Conservation (phyloP, 371 early-diverging fungal species). For the Mucor racemosus region DNA sequence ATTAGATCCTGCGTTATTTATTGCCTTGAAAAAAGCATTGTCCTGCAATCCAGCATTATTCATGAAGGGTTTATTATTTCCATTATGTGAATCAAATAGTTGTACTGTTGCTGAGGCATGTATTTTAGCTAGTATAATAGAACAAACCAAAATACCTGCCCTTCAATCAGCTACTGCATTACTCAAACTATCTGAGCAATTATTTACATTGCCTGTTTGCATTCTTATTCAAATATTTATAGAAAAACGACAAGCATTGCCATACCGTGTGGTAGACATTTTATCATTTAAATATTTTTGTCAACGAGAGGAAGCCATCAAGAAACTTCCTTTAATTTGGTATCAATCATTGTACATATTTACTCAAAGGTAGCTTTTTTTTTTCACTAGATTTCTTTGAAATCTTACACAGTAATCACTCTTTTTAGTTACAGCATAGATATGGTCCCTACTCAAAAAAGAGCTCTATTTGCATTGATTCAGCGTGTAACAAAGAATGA, state of each 20-base stretch:
- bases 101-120: slow-evolving; percentile 94
- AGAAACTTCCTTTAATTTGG: slow-evolving; percentile 93
- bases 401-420: background rate
- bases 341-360: slow-evolving; percentile 93
- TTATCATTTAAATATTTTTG: slow-evolving; percentile 86
- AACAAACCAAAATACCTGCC: slow-evolving; percentile 75
- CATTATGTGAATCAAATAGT: slow-evolving; percentile 87
- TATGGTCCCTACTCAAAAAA: slow-evolving; percentile 10
- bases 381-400: background rate
- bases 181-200: slow-evolving; percentile 89
- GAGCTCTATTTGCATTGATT: slow-evolving; percentile 6
- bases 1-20: slow-evolving; percentile 91
- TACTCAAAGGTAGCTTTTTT: slow-evolving; percentile 65
- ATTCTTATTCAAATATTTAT: slow-evolving; percentile 91
- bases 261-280: slow-evolving; percentile 94
- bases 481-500: background rate
- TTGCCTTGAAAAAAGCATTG: slow-evolving; percentile 91
- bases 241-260: slow-evolving; percentile 96
- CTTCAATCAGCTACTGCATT: slow-evolving; percentile 84
- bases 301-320: slow-evolving; percentile 74
- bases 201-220: slow-evolving; percentile 84
- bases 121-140: slow-evolving; percentile 87
- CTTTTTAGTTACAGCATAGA: slow-evolving; percentile 16
- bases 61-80: slow-evolving; percentile 95
- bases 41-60: slow-evolving; percentile 94